These are phyloP conservation scores for Skeletonema menzelii DNA, from an alignment of 108 stramenopile species.

Conservation along the genomic window DNA sequence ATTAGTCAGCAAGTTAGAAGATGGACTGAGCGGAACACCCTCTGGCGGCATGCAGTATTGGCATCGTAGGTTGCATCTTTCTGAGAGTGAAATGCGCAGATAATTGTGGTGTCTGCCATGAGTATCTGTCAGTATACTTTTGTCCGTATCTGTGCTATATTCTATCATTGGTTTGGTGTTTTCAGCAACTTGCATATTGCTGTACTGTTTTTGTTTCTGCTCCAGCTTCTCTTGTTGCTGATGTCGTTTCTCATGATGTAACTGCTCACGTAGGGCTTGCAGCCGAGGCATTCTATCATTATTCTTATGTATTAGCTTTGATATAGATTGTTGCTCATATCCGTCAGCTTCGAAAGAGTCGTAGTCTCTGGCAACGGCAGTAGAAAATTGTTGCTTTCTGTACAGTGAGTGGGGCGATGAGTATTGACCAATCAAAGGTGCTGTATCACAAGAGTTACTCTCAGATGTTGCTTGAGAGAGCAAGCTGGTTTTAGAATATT, in stretches of 20 bases:
- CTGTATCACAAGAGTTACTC: background rate
- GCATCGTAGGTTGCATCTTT: slow-evolving; percentile 97
- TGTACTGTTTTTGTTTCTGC: background rate
- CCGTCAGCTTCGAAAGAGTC: slow-evolving; percentile 5
- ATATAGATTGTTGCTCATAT: background rate
- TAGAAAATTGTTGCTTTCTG: slow-evolving; percentile 9
- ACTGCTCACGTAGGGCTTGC: slow-evolving; percentile 27
- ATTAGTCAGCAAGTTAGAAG: slow-evolving; percentile 73
- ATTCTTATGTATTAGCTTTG: background rate
- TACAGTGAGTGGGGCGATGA: background rate
- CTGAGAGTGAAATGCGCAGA: slow-evolving; percentile 93
- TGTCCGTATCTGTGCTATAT: background rate
- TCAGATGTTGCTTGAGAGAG: background rate
- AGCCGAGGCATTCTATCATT: slow-evolving; percentile 29
- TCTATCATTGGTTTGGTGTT: background rate
- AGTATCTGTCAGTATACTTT: slow-evolving; percentile 68
- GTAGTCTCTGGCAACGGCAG: slow-evolving; percentile 11
- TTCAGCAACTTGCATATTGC: background rate
- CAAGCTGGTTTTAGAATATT: background rate
- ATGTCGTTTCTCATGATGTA: slow-evolving; percentile 22
- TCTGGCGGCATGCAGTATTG: slow-evolving; percentile 98
- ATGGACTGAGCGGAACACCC: slow-evolving; percentile 82
- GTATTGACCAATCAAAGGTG: background rate
- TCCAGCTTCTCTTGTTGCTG: background rate
- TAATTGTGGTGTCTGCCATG: slow-evolving; percentile 93